Evolutionary conservation across 2,329 filamentous ascomycete genomes (phyloP).

Genomic region (Calonectria pseudoturangicola): DNA sequence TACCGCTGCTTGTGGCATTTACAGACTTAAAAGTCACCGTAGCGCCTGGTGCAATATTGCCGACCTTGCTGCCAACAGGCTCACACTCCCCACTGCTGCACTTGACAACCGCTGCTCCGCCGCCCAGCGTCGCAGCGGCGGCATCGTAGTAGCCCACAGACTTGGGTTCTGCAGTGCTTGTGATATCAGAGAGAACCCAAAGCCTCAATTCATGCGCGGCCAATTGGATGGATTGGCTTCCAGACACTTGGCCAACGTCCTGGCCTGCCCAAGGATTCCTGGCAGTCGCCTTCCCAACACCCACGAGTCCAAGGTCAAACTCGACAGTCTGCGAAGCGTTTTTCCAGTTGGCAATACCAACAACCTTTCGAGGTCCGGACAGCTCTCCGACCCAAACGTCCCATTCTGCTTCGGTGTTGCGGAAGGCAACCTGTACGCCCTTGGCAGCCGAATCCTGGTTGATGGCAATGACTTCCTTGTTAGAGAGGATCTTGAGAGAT

Average conservation of each 20-base stretch:
- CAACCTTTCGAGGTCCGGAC: slow-evolving; percentile 64
- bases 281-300: slow-evolving; percentile 62
- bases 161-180: slow-evolving; percentile 45
- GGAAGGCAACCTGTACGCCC: slow-evolving; percentile 69
- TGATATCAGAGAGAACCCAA: slow-evolving; percentile 61
- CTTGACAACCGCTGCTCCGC: slow-evolving; percentile 57
- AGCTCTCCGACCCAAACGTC: slow-evolving; percentile 71
- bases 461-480: slow-evolving; percentile 73
- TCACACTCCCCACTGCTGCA: slow-evolving; percentile 64
- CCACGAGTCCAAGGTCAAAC: slow-evolving; percentile 63
- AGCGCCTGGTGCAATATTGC: slow-evolving; percentile 59
- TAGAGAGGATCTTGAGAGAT: slow-evolving; percentile 67
- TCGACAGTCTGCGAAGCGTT: slow-evolving; percentile 64
- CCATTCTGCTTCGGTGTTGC: slow-evolving; percentile 69
- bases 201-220: slow-evolving; percentile 63
- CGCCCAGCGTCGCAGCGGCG: slow-evolving; percentile 59
- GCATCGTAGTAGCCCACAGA: slow-evolving; percentile 63
- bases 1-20: slow-evolving; percentile 54
- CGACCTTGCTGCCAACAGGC: slow-evolving; percentile 66
- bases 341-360: slow-evolving; percentile 70
- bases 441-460: slow-evolving; percentile 74
- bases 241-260: slow-evolving; percentile 58
- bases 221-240: slow-evolving; percentile 58
- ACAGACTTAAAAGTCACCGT: slow-evolving; percentile 61
- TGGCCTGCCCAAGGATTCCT: slow-evolving; percentile 64